phyloP scores from a whole-genome alignment of 1,139 yeast species.

The Keqinozyma sinolaborantium region DNA sequence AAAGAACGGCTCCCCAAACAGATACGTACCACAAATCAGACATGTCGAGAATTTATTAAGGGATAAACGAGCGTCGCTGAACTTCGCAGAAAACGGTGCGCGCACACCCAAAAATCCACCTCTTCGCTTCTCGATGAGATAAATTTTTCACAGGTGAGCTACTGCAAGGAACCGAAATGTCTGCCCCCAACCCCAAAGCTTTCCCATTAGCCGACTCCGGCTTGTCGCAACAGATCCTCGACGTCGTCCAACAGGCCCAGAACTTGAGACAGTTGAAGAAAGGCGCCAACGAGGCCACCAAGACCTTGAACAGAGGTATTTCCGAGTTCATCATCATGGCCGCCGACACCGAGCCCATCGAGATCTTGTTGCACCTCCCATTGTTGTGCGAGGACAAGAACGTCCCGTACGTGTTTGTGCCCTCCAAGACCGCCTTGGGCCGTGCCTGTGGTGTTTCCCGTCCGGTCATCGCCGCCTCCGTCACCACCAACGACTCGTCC shows the following conservation, averaged over 20 bases:
- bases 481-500: conserved; percentile 97
- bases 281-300: conserved; percentile 99
- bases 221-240: conserved; percentile 94
- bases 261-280: conserved; percentile 98
- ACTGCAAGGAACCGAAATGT: conserved; percentile 72
- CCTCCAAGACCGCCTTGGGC: conserved; percentile 97
- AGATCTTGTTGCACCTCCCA: conserved; percentile 96
- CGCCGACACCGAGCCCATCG: conserved; percentile 99
- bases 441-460: conserved; percentile 99
- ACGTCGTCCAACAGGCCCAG: conserved; percentile 96
- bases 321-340: conserved; percentile 99
- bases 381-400: conserved; percentile 98
- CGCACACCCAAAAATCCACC: too few relatives aligned
- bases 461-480: conserved; percentile 98
- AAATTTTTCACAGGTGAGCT: conserved; percentile 40
- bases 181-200: conserved; percentile 91
- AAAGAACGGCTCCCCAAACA: conserved; percentile 1
- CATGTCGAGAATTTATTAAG: conserved; percentile 20
- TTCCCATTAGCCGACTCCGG: conserved; percentile 98
- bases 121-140: conserved; percentile 7
- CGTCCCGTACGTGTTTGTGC: conserved; percentile 98
- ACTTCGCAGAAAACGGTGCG: too few relatives aligned
- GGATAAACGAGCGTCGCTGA: neutral
- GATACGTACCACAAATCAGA: conserved; percentile 56
- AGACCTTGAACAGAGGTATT: conserved; percentile 99